Evolutionary conservation across 169 alveolate genomes (phyloP), one percentile per base, ranked within the genome.

Genomic region (Cyclospora cayetanensis): DNA sequence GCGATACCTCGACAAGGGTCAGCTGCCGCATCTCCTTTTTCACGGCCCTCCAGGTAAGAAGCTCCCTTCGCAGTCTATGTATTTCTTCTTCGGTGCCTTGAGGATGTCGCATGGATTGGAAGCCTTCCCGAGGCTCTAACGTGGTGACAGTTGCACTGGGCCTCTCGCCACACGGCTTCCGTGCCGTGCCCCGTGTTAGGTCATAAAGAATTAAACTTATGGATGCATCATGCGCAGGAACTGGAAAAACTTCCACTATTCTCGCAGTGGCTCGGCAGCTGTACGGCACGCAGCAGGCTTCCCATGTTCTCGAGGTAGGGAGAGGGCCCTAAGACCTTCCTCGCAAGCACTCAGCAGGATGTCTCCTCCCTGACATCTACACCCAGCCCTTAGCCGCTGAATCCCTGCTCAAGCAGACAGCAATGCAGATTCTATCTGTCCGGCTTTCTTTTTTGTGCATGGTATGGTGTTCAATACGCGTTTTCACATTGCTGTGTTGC

Each of bases 191-290:
- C n/a, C n/a, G n/a, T n/a, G n/a, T n/a, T n/a, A n/a, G n/a, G n/a
- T n/a, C n/a, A n/a, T n/a, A n/a, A n/a, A n/a, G n/a, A n/a, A n/a
- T n/a, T n/a, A n/a, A n/a, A n/a, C n/a, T n/a, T n/a, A n/a, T n/a
- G n/a, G n/a, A n/a, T n/a, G n/a, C n/a, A n/a, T n/a, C 76, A 20
- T 29, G 42, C 63, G 1, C 83, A 95, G 97, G 99, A 20, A 97
- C 98, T 52, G 99, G 99, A 25, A 98, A 98, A 92, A 97, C 99
- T 1, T 97, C 99, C 18, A 97, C 99, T 11, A 97, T 98, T 31
- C 91, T 97, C 89, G 99, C 99, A 37, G 94, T 98, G 46, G 97
- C 99, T 29, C 96, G 96, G 91, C 96, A 95, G 88, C 91, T 99
- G 90, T 99, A 98, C 95, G 99, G 99, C 37, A 94, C 93, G 31